Evolutionary conservation across 1,284 basidiomycete species (phyloP).

Genomic region (Ustilago loliicola): DNA sequence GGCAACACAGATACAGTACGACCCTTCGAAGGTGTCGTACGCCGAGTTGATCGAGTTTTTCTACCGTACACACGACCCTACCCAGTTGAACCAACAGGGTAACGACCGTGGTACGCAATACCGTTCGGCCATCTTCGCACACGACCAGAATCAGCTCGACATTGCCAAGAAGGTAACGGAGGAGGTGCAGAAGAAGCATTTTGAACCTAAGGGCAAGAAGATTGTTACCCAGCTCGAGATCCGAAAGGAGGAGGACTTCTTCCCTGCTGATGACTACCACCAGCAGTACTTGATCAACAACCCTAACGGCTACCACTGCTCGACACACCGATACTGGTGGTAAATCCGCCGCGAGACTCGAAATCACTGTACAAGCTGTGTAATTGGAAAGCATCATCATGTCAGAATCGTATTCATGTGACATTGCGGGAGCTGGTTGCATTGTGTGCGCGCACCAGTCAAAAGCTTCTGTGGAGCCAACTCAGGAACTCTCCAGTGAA

Average conservation of each 20-base stretch:
- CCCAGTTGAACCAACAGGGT: slow-evolving; percentile 73
- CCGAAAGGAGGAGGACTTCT: slow-evolving; percentile 37
- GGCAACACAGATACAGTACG: slow-evolving; percentile 86
- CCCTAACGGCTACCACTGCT: slow-evolving; percentile 65
- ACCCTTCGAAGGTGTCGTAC: slow-evolving; percentile 81
- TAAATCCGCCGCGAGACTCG: neutral
- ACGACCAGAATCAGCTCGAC: slow-evolving; percentile 80
- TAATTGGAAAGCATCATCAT: neutral
- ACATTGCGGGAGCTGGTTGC: neutral
- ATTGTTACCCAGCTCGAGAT: slow-evolving; percentile 78
- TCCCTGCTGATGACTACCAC: slow-evolving; percentile 67
- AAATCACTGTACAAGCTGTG: neutral
- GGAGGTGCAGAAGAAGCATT: slow-evolving; percentile 86
- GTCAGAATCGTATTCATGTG: neutral
- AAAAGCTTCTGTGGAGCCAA: neutral
- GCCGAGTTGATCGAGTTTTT: slow-evolving; percentile 79
- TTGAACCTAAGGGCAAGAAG: slow-evolving; percentile 76
- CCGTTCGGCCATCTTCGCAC: slow-evolving; percentile 90
- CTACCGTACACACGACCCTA: slow-evolving; percentile 89
- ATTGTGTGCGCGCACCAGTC: neutral
- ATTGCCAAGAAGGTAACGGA: slow-evolving; percentile 84
- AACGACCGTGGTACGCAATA: slow-evolving; percentile 76
- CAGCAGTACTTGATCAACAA: slow-evolving; percentile 67
- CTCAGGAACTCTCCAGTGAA: neutral
- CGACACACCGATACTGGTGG: slow-evolving; percentile 58